Conservation (phyloP, 352 stramenopile species). For the Pythium insidiosum region DNA sequence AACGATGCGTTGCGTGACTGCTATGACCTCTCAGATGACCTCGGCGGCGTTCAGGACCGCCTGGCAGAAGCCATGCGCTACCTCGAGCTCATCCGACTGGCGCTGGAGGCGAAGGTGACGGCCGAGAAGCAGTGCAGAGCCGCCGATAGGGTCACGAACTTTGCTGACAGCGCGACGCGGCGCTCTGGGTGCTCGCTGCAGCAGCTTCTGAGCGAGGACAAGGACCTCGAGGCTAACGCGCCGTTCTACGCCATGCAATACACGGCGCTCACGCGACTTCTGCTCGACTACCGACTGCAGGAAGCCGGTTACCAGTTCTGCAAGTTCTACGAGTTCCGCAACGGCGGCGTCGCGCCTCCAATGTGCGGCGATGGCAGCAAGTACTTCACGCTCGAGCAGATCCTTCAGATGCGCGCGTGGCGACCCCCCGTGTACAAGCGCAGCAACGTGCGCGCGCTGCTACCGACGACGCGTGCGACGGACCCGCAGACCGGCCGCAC, state of each 20-base stretch:
- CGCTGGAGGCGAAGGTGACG: too few relatives aligned
- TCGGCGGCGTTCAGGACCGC: too few relatives aligned
- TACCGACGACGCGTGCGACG: slow-evolving; percentile 1
- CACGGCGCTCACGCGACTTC: neutral
- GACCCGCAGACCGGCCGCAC: neutral
- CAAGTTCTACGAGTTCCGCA: slow-evolving; percentile 13
- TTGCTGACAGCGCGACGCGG: too few relatives aligned
- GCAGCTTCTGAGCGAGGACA: neutral
- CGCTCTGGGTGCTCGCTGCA: too few relatives aligned
- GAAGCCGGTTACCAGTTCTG: slow-evolving; percentile 6
- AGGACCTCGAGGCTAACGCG: neutral
- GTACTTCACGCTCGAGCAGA: slow-evolving; percentile 4
- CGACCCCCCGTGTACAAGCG: slow-evolving; percentile 2
- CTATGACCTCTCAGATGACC: too few relatives aligned
- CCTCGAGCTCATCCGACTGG: too few relatives aligned
- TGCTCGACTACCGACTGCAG: slow-evolving; percentile 6
- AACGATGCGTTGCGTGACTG: neutral
- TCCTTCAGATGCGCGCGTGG: slow-evolving; percentile 6
- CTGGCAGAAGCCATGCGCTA: too few relatives aligned
- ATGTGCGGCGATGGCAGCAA: neutral
- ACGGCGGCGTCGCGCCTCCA: slow-evolving; percentile 2
- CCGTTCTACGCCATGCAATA: slow-evolving; percentile 6
- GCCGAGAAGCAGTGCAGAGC: too few relatives aligned
- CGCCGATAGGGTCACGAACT: too few relatives aligned
- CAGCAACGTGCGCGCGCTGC: neutral